Percentiles rank a stretch among this genome's conserved stretches.
phyloP scores from a whole-genome alignment of 1,284 basidiomycete species.

The Paramarasmius palmivorus region DNA sequence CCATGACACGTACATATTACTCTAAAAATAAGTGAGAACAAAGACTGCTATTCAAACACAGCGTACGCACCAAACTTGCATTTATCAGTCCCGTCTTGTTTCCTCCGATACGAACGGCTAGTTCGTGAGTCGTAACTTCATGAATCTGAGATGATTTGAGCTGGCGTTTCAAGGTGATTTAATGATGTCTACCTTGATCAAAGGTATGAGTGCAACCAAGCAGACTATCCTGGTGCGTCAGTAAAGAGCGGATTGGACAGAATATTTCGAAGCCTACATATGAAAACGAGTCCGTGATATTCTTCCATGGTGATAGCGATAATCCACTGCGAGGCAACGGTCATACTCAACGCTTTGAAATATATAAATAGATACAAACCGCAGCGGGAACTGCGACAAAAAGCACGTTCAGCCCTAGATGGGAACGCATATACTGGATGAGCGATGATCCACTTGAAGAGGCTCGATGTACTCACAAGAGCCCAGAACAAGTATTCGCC shows the following conservation, averaged over 20 bases:
- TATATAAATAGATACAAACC: constrained; percentile 34
- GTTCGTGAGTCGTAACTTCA: constrained; percentile 77
- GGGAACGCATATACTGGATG: background rate
- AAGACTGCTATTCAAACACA: background rate
- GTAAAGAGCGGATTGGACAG: background rate
- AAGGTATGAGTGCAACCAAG: constrained; percentile 65
- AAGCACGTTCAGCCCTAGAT: constrained; percentile 56
- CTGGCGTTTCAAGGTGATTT: background rate
- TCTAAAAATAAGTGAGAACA: constrained; percentile 37
- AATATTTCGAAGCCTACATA: constrained; percentile 44
- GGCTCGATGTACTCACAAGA: constrained; percentile 47
- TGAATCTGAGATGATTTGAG: constrained; percentile 54
- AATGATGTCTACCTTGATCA: constrained; percentile 60
- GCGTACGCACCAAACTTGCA: constrained; percentile 68
- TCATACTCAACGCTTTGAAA: constrained; percentile 8
- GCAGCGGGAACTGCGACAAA: constrained; percentile 58
- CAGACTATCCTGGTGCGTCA: constrained; percentile 44
- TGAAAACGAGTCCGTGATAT: constrained; percentile 63
- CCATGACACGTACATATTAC: constrained; percentile 57
- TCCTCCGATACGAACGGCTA: constrained; percentile 76
- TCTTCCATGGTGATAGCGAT: constrained; percentile 55
- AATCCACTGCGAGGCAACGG: constrained; percentile 50
- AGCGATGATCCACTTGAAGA: background rate
- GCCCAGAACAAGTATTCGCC: constrained; percentile 53
- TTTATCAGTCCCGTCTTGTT: constrained; percentile 79